Base-by-base conservation (phyloP, 768 basidiomycete species). In the Tulasnella sp. region DNA sequence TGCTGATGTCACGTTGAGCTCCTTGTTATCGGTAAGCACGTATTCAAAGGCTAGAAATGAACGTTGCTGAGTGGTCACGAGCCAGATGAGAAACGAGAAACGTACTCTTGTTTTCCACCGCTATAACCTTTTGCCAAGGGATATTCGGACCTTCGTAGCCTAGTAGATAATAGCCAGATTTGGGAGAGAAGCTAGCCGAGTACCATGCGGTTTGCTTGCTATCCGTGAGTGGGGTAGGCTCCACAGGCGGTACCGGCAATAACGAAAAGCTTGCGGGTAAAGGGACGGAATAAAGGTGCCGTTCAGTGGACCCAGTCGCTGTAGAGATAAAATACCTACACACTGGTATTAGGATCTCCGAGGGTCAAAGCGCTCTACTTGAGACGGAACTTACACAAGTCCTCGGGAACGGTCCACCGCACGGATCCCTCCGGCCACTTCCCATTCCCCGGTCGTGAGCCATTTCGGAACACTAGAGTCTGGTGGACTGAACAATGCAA, bases 381-480 rank as follows among this genome's bases (percentile, higher is more conserved):
- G 5, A 23, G 41, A 7, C 23, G 17, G 21, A 19, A 73, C 86
- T 67, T 67, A 96, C 87, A 91, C 83, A 32, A 84, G 65, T 25
- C 81, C 78, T 48, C 77, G 78, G 42, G 75, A 70, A 8, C 72
- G 62, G 66, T 97, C 86, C 27, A 97, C 78, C 4, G 78, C 85
- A 57, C 76, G 71, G 61, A 96, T 82, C 6, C 77, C 76, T 9
- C 75, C 77, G 2, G 82, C 82, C 4, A 98, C 89, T 69, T 99
- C 94, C 92, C 92, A 96, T 15, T 79, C 67, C 0, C 94, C 94
- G 1, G 75, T 74, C 1, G 94, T 98, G 36, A 99, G 73, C 73
- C 89, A 99, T 32, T 71, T 76, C 2, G 93, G 91, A 1, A 74
- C 78, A 27, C 73, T 69, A 15, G 83, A 75, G 59, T 75, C 77